These are phyloP conservation scores for Lactifluus rugatus DNA, from an alignment of 768 basidiomycete species.

Conservation along the genomic window DNA sequence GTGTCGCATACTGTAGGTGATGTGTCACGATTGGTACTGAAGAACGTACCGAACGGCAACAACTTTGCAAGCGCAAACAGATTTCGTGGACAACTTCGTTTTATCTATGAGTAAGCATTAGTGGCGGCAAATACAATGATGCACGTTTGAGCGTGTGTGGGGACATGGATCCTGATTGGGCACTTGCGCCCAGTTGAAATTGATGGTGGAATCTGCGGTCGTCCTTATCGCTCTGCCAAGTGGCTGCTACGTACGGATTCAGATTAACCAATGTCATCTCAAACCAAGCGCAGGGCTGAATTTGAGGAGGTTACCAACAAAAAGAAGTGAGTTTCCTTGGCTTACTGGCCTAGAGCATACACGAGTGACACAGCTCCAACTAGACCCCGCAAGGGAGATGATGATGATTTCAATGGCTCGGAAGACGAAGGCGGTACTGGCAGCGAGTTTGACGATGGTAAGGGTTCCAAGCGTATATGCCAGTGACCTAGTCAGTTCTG, in stretches of 20 bases:
- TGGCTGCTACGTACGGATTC: slow-evolving; percentile 1
- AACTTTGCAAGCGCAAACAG: neutral
- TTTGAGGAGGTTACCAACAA: slow-evolving; percentile 13
- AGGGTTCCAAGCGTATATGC: neutral
- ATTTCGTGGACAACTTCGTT: no score
- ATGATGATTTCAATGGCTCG: slow-evolving; percentile 22
- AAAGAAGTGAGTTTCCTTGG: slow-evolving; percentile 26
- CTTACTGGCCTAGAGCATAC: slow-evolving; percentile 7
- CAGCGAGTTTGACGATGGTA: slow-evolving; percentile 24
- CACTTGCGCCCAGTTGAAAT: slow-evolving; percentile 1
- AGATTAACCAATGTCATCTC: slow-evolving; percentile 1
- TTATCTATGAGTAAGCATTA: neutral
- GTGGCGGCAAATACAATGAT: neutral
- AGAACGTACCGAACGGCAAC: neutral
- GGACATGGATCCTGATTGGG: slow-evolving; percentile 7
- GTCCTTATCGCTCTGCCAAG: neutral
- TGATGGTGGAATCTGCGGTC: neutral
- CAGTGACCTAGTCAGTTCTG: neutral
- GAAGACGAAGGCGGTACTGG: slow-evolving; percentile 20
- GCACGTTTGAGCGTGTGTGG: slow-evolving; percentile 1
- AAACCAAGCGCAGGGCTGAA: slow-evolving; percentile 13
- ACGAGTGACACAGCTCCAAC: slow-evolving; percentile 19
- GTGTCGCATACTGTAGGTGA: neutral
- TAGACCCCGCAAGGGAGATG: slow-evolving; percentile 21
- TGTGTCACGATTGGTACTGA: no score